Conservation (phyloP, 2,329 filamentous ascomycete genomes). For the Gnomoniopsis smithogilvyi region DNA sequence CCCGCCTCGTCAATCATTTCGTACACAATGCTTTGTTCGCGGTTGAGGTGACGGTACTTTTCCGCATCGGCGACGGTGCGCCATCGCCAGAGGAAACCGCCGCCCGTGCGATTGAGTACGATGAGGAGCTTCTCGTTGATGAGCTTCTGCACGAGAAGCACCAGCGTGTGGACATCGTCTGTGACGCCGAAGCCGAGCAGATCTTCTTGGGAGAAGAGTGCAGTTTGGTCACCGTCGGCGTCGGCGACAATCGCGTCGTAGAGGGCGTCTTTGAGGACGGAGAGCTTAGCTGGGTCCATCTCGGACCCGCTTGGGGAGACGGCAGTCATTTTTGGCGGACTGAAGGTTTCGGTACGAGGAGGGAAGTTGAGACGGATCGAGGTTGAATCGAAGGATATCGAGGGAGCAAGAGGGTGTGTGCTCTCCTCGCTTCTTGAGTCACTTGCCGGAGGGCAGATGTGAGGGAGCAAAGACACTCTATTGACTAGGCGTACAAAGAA, state of each 20-base stretch:
- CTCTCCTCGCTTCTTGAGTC: too few species aligned
- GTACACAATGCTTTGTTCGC: conserved; percentile 84
- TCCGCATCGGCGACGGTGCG: conserved; percentile 57
- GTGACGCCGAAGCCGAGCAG: conserved; percentile 35
- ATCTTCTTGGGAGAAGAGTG: conserved; percentile 17
- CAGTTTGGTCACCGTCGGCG: conserved; percentile 11
- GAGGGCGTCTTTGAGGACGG: conserved; percentile 52
- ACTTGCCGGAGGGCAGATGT: too few species aligned
- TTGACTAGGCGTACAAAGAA: neutral
- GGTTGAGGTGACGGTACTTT: conserved; percentile 52
- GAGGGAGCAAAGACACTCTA: neutral
- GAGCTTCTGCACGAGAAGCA: conserved; percentile 54
- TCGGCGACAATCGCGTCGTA: conserved; percentile 46
- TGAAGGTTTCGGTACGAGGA: neutral
- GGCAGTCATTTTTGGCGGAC: conserved; percentile 3
- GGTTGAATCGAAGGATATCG: neutral
- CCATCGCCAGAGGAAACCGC: conserved; percentile 55
- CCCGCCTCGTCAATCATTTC: conserved; percentile 83
- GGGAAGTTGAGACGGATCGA: neutral
- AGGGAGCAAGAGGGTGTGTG: neutral
- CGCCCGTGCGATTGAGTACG: conserved; percentile 39
- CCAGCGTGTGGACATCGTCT: conserved; percentile 51
- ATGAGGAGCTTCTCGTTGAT: conserved; percentile 60
- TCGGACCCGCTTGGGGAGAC: conserved; percentile 15
- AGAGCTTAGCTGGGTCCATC: conserved; percentile 37